A percentile compares a stretch with the other conserved stretches of the same genome.
These are phyloP conservation scores for Malus fusca DNA, from an alignment of 306 rosid genomes.

Conservation along the genomic window DNA sequence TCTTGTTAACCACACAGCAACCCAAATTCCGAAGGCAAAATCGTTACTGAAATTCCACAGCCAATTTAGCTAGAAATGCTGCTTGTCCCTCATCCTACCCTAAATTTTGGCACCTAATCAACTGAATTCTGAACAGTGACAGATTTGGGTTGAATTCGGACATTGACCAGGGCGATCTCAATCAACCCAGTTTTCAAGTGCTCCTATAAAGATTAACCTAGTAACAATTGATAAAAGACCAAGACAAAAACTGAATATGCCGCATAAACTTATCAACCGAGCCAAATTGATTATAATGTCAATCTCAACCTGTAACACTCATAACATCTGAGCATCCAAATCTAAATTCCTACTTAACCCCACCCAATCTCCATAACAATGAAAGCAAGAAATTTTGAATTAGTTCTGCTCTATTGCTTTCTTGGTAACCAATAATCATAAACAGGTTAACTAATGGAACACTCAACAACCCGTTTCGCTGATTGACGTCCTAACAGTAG, in stretches of 20 bases:
- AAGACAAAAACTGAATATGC: neutral
- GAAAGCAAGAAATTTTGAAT: neutral
- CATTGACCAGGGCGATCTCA: neutral
- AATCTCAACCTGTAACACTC: neutral
- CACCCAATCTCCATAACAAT: neutral
- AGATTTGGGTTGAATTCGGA: neutral
- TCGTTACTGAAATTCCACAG: neutral
- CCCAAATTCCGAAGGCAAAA: neutral
- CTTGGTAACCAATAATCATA: neutral
- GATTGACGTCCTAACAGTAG: neutral
- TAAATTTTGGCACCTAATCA: neutral
- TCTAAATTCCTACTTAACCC: neutral
- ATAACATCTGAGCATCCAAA: too few species aligned
- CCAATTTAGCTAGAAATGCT: neutral
- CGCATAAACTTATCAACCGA: neutral
- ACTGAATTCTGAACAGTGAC: neutral
- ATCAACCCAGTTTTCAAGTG: neutral
- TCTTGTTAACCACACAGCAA: neutral
- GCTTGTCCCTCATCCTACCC: neutral
- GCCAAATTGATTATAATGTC: neutral
- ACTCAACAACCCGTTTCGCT: neutral
- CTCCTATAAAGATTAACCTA: neutral
- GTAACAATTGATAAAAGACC: neutral
- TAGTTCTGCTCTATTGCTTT: neutral
- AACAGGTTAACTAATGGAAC: neutral